Percentiles rank a stretch among this genome's conserved stretches.
These are phyloP conservation scores for Starmerella etchellsii DNA, from an alignment of 805 yeast genomes.

Conservation along the genomic window DNA sequence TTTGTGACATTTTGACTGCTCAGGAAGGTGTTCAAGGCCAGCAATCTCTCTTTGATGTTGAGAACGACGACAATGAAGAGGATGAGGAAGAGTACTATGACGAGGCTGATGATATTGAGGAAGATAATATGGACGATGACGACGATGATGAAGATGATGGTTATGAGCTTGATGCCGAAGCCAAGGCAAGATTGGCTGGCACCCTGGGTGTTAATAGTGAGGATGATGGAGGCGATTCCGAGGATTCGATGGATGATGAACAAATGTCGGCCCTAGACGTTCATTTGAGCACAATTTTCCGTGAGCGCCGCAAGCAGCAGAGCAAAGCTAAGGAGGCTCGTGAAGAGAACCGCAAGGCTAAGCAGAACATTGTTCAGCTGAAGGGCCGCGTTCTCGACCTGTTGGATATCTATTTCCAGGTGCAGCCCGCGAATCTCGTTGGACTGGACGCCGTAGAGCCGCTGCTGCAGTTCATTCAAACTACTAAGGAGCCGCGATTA, in stretches of 20 bases:
- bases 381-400: conserved; percentile 70
- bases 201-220: conserved; percentile 13
- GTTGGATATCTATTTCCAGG: conserved; percentile 47
- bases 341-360: conserved; percentile 62
- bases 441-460: conserved; percentile 39
- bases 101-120: conserved; percentile 29
- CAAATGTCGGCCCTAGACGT: conserved; percentile 91
- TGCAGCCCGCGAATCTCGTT: conserved; percentile 28
- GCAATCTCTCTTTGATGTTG: conserved; percentile 56
- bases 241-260: conserved; percentile 87
- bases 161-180: conserved; percentile 14
- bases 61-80: conserved; percentile 32
- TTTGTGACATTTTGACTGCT: conserved; percentile 45
- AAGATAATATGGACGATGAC: conserved; percentile 19
- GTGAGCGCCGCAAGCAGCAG: conserved; percentile 62
- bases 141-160: conserved; percentile 1
- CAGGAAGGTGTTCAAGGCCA: conserved; percentile 78
- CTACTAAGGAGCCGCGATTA: conserved; percentile 55
- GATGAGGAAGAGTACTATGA: conserved; percentile 32
- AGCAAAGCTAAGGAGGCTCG: conserved; percentile 42
- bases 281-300: conserved; percentile 69
- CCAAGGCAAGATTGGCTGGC: conserved; percentile 19
- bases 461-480: conserved; percentile 44
- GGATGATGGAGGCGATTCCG: conserved; percentile 38
- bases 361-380: conserved; percentile 63